These are phyloP conservation scores for Letharia lupina DNA, from an alignment of 495 filamentous ascomycete species.

Conservation along the genomic window DNA sequence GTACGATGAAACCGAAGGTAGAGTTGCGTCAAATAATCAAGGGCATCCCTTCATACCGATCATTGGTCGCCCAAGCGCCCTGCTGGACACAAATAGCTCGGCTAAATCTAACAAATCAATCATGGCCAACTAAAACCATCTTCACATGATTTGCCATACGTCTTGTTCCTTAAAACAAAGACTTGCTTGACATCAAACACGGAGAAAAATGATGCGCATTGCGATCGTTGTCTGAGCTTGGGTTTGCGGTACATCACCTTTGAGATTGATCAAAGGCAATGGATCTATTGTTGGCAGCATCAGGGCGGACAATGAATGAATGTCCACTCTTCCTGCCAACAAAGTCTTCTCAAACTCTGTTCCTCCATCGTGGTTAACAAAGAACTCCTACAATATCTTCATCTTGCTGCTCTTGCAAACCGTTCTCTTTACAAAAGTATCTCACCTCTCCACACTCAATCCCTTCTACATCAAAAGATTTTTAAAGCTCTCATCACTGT, in stretches of 20 bases:
- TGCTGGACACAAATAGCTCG: background rate
- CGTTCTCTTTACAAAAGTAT: background rate
- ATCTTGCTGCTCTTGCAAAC: background rate
- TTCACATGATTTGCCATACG: background rate
- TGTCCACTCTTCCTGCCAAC: background rate
- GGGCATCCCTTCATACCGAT: background rate
- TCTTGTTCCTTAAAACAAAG: background rate
- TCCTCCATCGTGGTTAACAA: background rate
- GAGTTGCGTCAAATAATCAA: background rate
- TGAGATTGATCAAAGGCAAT: background rate
- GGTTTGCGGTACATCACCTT: background rate
- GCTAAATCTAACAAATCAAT: background rate
- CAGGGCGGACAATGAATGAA: constrained; percentile 1
- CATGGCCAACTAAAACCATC: background rate
- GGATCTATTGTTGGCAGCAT: constrained; percentile 4
- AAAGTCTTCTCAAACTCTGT: background rate
- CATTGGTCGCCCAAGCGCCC: constrained; percentile 2
- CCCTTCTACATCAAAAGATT: background rate
- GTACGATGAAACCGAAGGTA: background rate
- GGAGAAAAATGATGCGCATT: background rate
- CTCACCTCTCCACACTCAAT: background rate
- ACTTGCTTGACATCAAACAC: constrained; percentile 2
- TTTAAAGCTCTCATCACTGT: background rate
- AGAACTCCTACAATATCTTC: background rate
- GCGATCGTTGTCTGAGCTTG: background rate